phyloP scores from a whole-genome alignment of 2,329 filamentous ascomycete genomes.

The Hirsutella rhossiliensis region DNA sequence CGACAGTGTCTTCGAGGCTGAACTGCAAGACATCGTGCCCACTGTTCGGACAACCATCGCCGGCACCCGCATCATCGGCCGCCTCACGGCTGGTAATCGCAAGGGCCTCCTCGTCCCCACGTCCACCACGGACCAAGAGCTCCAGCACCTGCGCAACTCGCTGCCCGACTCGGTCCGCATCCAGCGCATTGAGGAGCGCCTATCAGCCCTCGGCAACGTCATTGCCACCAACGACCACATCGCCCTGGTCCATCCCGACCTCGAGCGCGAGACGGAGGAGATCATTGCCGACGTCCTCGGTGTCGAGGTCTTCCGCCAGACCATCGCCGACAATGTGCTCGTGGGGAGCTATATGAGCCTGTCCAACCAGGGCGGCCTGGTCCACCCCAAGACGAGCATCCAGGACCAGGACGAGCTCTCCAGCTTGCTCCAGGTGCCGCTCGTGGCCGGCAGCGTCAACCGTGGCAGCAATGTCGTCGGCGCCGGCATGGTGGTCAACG shows the following conservation, averaged over 20 bases:
- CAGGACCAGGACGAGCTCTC: constrained; percentile 97
- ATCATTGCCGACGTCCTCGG: constrained; percentile 91
- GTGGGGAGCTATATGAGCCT: constrained; percentile 95
- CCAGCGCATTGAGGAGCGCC: constrained; percentile 91
- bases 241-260: constrained; percentile 86
- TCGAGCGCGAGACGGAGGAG: constrained; percentile 96
- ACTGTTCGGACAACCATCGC: constrained; percentile 96
- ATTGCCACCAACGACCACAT: constrained; percentile 97
- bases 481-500: constrained; percentile 50
- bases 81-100: constrained; percentile 91
- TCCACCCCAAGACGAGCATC: constrained; percentile 93
- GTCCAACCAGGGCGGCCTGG: constrained; percentile 90
- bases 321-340: constrained; percentile 91
- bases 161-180: constrained; percentile 88
- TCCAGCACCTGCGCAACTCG: constrained; percentile 92
- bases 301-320: constrained; percentile 86
- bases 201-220: constrained; percentile 92
- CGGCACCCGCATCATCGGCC: constrained; percentile 89
- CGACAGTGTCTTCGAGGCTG: constrained; percentile 85
- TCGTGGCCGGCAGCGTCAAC: constrained; percentile 91
- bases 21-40: constrained; percentile 93
- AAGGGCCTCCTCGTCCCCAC: constrained; percentile 95
- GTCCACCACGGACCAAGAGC: constrained; percentile 92
- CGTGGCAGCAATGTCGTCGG: constrained; percentile 90
- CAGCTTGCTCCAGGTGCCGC: constrained; percentile 83